A percentile compares a stretch with the other conserved stretches of the same genome.
Evolutionary conservation across 1,139 yeast species (phyloP).

Genomic region (Groenewaldozyma sp.): DNA sequence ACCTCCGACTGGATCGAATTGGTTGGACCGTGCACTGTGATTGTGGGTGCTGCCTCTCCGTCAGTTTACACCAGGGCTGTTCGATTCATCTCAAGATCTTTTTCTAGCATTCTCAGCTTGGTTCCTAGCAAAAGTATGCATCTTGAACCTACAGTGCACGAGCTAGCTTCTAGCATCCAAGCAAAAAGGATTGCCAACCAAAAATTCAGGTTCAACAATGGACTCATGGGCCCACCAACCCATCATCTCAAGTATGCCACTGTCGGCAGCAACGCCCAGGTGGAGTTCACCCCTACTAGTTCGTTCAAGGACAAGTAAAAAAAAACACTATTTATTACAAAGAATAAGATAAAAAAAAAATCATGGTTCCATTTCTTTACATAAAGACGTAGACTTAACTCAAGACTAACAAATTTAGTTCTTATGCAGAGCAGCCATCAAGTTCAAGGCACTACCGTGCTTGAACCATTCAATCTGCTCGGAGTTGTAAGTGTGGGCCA

Average conservation of each 20-base stretch:
- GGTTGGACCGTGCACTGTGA: neutral
- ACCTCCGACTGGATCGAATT: neutral
- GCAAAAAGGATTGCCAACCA: no score
- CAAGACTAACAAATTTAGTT: neutral
- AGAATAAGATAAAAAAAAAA: no score
- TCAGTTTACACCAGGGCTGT: no score
- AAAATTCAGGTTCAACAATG: constrained; percentile 5
- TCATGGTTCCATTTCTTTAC: neutral
- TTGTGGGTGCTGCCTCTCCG: no score
- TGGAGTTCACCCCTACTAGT: constrained; percentile 16
- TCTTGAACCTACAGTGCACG: no score
- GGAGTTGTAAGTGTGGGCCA: constrained; percentile 88
- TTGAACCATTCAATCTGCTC: constrained; percentile 99
- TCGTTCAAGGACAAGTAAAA: constrained; percentile 8
- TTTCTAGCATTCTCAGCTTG: no score
- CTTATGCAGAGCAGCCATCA: constrained; percentile 56
- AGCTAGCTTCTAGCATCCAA: no score
- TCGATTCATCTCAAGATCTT: no score
- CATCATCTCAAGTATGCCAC: constrained; percentile 23
- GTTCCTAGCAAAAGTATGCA: no score
- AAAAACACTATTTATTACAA: neutral
- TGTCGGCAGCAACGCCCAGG: constrained; percentile 20
- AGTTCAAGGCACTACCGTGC: constrained; percentile 97
- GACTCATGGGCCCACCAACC: constrained; percentile 17
- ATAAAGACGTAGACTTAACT: neutral